A percentile compares a stretch with the other conserved stretches of the same genome.
Conservation (phyloP, 306 rosid genomes). For the Ziziphus jujuba region DNA sequence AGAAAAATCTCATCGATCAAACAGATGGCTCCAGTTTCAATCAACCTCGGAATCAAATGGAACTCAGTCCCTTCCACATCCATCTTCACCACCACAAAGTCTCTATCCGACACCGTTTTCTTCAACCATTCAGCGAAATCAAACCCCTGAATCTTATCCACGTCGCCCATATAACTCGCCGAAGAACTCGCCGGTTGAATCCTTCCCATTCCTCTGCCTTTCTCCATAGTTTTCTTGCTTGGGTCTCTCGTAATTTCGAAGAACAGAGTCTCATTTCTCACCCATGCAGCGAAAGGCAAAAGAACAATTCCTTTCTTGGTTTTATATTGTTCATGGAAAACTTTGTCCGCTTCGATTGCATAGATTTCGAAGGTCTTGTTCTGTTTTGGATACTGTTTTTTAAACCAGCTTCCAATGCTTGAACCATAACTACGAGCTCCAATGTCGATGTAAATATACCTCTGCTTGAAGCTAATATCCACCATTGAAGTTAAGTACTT, state of each 20-base stretch:
- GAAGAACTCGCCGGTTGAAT: constrained; percentile 48
- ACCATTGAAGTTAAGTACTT: constrained; percentile 55
- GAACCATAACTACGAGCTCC: constrained; percentile 57
- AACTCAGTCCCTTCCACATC: constrained; percentile 71
- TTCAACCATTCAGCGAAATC: constrained; percentile 59
- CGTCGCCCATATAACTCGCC: constrained; percentile 47
- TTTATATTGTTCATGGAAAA: constrained; percentile 49
- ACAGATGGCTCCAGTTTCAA: constrained; percentile 57
- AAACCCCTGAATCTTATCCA: constrained; percentile 48
- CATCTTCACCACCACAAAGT: constrained; percentile 67
- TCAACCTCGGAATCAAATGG: constrained; percentile 59
- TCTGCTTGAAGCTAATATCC: constrained; percentile 51
- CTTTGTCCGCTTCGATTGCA: constrained; percentile 56
- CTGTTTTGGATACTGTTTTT: constrained; percentile 61
- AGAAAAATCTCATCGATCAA: constrained; percentile 69
- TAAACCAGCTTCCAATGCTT: constrained; percentile 62
- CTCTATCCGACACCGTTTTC: constrained; percentile 31
- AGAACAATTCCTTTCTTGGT: constrained; percentile 33
- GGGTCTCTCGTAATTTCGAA: constrained; percentile 56
- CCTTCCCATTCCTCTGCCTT: constrained; percentile 50
- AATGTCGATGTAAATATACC: constrained; percentile 53
- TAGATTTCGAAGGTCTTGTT: constrained; percentile 48
- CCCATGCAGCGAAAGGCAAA: constrained; percentile 68
- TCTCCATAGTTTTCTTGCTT: constrained; percentile 30
- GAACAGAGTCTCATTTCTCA: constrained; percentile 64